These are phyloP conservation scores for Ceratobasidium sp. DNA, from an alignment of 1,284 basidiomycete species.

Conservation along the genomic window DNA sequence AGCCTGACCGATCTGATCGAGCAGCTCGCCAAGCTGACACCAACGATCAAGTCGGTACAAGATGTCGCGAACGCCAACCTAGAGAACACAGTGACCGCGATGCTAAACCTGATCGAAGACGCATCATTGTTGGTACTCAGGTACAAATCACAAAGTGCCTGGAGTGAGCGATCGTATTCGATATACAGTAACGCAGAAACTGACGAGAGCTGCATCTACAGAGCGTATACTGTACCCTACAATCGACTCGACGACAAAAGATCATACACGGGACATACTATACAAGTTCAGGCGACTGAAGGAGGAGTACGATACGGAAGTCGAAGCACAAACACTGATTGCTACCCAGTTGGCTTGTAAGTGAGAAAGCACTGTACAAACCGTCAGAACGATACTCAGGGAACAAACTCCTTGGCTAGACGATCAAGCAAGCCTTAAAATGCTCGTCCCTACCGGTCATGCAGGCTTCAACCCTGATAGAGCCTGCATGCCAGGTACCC, in stretches of 20 bases:
- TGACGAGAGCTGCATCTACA: background rate
- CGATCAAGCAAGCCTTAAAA: background rate
- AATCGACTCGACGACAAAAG: background rate
- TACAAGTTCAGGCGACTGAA: background rate
- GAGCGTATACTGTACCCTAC: background rate
- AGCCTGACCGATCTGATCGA: background rate
- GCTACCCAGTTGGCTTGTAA: background rate
- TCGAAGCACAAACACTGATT: background rate
- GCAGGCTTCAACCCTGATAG: background rate
- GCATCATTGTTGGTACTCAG: background rate
- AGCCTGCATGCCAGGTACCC: background rate
- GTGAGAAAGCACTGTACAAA: too few species aligned
- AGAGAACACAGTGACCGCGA: background rate
- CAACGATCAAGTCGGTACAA: background rate
- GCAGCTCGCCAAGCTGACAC: background rate
- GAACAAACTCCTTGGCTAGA: background rate
- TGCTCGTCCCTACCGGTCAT: background rate
- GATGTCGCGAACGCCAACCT: background rate
- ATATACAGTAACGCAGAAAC: background rate
- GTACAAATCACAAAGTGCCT: background rate
- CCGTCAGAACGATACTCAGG: background rate
- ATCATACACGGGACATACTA: background rate
- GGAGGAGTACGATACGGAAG: background rate
- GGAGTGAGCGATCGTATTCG: background rate
- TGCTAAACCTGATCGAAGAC: slow-evolving; percentile 30